Evolutionary conservation across 176 grass and related monocot species (phyloP), one percentile per base, ranked within the genome.

Genomic region (Cocos nucifera): DNA sequence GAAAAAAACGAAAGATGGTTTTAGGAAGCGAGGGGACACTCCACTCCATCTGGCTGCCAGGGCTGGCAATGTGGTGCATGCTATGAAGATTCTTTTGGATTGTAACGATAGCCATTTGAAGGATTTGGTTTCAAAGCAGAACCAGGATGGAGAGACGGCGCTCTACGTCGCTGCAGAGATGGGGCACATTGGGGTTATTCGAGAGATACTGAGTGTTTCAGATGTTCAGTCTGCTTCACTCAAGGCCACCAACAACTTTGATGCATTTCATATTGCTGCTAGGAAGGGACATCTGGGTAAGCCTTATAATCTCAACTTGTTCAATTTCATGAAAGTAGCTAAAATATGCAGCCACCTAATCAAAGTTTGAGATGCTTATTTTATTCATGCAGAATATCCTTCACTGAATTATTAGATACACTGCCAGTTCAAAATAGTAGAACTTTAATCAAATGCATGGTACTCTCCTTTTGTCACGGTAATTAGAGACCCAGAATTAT

Each of bases 1-100:
- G 62, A 83, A 65, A 74, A 85, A 80, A 77, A 83, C 23, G 64
- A 90, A 75, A 79, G 83, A 90, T 23, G 87, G 86, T 59, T 83
- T 83, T 25, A 87, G 91, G 26, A 96, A 96, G 75, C 70, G 78
- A 65, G 91, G 91, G 19, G 86, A 96, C 69, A 82, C 75, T 0
- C 14, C 17, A 12, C 78, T 96, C 61, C 91, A 96, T 72, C 74
- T 90, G 3, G 86, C 91, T 3, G 83, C 91, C 2, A 83, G 91
- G 48, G 86, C 91, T 69, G 68, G 55, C 56, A 59, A 59, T 32
- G 23, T 54, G 24, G 44, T 50, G 56, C 21, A 27, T 60, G 56
- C 29, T 10, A 19, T 27, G 44, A 60, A 51, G 68, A 71, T 71
- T 24, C 56, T 71, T 17, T 58, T 56, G 4, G 56, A 71, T 12